Evolutionary conservation across 306 rosid genomes (phyloP).

Genomic region (Styphnolobium japonicum): DNA sequence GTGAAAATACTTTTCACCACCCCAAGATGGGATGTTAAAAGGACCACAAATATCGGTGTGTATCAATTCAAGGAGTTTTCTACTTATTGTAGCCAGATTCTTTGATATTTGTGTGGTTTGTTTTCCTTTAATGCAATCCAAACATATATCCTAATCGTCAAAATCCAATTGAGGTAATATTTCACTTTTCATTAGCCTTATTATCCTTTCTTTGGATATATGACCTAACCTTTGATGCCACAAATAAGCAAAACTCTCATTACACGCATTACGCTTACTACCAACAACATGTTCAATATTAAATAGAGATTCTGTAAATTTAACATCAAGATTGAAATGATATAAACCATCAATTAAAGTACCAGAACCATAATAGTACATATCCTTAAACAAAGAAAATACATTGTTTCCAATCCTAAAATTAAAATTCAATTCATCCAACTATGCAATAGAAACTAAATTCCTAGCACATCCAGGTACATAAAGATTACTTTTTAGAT

Average conservation of each 20-base stretch:
- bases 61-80: not conserved
- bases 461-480: too few relatives aligned
- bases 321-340: too few relatives aligned
- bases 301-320: too few relatives aligned
- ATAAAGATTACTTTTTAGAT: too few relatives aligned
- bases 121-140: not conserved
- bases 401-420: not conserved
- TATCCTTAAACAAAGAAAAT: not conserved
- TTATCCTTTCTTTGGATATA: not conserved
- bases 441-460: too few relatives aligned
- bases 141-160: not conserved
- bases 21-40: not conserved
- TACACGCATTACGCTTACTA: not conserved
- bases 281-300: too few relatives aligned
- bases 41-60: not conserved
- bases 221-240: not conserved
- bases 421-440: not conserved
- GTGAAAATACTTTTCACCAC: not conserved
- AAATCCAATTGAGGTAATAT: too few relatives aligned
- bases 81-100: not conserved
- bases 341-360: not conserved
- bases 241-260: not conserved
- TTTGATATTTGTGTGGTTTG: not conserved
- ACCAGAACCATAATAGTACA: not conserved
- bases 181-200: too few relatives aligned